Evolutionary conservation across 768 basidiomycete species (phyloP).

Genomic region (Trichaptum fuscoviolaceum): DNA sequence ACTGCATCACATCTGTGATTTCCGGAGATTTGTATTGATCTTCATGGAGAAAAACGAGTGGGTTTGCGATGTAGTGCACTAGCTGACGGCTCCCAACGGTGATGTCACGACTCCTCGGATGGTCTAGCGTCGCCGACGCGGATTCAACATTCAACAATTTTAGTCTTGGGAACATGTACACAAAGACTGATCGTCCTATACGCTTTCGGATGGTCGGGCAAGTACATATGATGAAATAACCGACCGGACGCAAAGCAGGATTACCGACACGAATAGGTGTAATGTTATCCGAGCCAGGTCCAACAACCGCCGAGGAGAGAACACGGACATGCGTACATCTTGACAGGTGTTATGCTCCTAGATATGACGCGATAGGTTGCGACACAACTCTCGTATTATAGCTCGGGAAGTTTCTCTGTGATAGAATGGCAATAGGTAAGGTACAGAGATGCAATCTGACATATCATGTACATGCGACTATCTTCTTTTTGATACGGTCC

Average conservation of each 20-base stretch:
- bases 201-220: no score
- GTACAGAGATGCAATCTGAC: not conserved
- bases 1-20: no score
- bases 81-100: not conserved
- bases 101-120: not conserved
- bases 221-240: not conserved
- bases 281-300: not conserved
- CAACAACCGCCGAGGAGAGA: not conserved
- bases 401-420: not conserved
- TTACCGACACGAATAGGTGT: not conserved
- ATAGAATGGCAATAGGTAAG: not conserved
- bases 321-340: not conserved
- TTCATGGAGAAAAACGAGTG: no score
- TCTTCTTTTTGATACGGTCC: not conserved
- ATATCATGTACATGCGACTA: not conserved
- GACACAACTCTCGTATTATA: not conserved
- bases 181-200: no score
- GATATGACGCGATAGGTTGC: not conserved
- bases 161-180: no score
- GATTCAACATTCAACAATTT: no score
- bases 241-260: no score
- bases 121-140: not conserved
- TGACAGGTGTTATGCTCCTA: not conserved
- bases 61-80: not conserved
- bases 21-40: no score